phyloP scores from a whole-genome alignment of 176 grass and related monocot species.

The Calamus simplicifolius region DNA sequence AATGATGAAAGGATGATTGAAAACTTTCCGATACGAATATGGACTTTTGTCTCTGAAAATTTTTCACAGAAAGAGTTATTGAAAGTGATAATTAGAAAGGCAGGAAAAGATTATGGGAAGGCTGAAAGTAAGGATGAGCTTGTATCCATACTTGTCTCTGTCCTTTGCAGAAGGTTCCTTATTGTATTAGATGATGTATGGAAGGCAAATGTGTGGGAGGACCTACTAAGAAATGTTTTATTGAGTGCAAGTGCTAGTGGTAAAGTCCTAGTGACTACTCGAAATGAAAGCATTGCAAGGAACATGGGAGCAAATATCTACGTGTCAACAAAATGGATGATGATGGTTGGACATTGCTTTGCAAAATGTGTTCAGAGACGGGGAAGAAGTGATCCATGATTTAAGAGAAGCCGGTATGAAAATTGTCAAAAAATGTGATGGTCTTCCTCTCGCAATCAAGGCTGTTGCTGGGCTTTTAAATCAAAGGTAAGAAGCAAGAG shows the following conservation, averaged over 20 bases:
- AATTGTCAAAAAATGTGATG: conserved; percentile 55
- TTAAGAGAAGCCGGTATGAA: conserved; percentile 54
- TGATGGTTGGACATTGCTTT: conserved; percentile 41
- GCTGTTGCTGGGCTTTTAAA: conserved; percentile 46
- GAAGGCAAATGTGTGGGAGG: conserved; percentile 41
- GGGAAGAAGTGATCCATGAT: conserved; percentile 20
- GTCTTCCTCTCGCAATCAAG: conserved; percentile 71
- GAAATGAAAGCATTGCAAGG: conserved; percentile 30
- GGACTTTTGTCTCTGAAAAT: conserved; percentile 46
- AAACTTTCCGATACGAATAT: conserved; percentile 51
- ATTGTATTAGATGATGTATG: conserved; percentile 72
- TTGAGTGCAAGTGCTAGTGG: conserved; percentile 45
- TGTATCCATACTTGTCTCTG: conserved; percentile 25
- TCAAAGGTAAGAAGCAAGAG: conserved; percentile 32
- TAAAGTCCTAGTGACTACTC: conserved; percentile 45
- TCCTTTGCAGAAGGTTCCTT: conserved; percentile 54
- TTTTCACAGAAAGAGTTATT: conserved; percentile 43
- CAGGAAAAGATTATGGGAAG: conserved; percentile 26
- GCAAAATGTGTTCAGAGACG: conserved; percentile 25
- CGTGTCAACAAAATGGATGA: conserved; percentile 37
- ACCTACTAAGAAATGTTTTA: conserved; percentile 49
- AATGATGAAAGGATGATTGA: conserved; percentile 40
- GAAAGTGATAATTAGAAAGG: conserved; percentile 43
- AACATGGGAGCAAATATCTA: conserved; percentile 55
- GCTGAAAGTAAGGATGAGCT: conserved; percentile 41